Percentiles rank a stretch among this genome's conserved stretches.
phyloP scores from a whole-genome alignment of 2,329 filamentous ascomycete genomes.

The Tricladium varicosporioides region DNA sequence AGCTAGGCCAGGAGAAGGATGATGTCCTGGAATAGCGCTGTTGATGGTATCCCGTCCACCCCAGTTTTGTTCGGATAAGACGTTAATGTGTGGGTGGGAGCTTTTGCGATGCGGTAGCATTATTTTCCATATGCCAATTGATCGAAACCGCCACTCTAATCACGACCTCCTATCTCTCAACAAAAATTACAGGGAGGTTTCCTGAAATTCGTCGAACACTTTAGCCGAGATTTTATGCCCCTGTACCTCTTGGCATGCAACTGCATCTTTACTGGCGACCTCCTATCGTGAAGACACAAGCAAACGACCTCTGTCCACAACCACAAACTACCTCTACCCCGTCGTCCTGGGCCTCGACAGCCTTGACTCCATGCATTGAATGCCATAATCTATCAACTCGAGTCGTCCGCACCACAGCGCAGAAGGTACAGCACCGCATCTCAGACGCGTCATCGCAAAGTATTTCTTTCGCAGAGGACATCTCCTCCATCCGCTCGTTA shows the following conservation, averaged over 20 bases:
- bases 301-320: constrained; percentile 18
- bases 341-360: constrained; percentile 19
- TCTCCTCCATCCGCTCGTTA: constrained; percentile 35
- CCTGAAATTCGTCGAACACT: neutral
- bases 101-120: too few species aligned
- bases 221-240: constrained; percentile 1
- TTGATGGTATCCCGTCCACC: neutral
- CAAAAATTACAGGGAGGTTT: neutral
- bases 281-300: constrained; percentile 18
- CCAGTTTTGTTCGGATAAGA: neutral
- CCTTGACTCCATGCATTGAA: constrained; percentile 22
- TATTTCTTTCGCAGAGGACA: constrained; percentile 29
- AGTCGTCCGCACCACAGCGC: constrained; percentile 24
- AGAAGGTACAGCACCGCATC: constrained; percentile 14
- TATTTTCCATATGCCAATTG: too few species aligned
- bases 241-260: neutral
- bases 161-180: neutral
- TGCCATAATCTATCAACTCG: constrained; percentile 17
- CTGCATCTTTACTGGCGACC: neutral
- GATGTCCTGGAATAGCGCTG: neutral
- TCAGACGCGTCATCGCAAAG: constrained; percentile 31
- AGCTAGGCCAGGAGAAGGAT: constrained; percentile 2
- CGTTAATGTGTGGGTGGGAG: too few species aligned
- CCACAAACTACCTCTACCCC: constrained; percentile 7
- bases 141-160: neutral